Percentiles rank a stretch among this genome's conserved stretches.
Evolutionary conservation across 2,329 filamentous ascomycete species (phyloP).

Genomic region (Penicillium thymicola): DNA sequence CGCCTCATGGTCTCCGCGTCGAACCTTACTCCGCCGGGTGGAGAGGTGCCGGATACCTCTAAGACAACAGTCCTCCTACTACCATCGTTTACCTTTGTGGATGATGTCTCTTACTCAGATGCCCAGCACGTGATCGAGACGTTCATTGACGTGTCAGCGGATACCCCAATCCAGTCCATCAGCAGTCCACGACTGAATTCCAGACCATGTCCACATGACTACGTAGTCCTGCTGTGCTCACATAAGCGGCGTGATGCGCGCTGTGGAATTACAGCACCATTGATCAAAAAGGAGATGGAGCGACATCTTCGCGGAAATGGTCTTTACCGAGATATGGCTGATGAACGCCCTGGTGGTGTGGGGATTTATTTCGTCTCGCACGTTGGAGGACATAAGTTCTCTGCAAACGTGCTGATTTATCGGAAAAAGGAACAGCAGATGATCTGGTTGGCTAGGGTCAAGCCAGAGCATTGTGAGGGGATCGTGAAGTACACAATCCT

Average conservation of each 20-base stretch:
- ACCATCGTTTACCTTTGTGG: background rate
- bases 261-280: slow-evolving; percentile 82
- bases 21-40: background rate
- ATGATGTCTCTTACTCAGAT: background rate
- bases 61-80: background rate
- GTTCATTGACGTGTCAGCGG: background rate
- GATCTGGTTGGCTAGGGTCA: slow-evolving; percentile 83
- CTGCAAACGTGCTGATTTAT: slow-evolving; percentile 86
- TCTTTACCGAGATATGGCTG: slow-evolving; percentile 76
- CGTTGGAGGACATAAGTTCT: slow-evolving; percentile 91
- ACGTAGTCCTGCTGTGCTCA: slow-evolving; percentile 82
- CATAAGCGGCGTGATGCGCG: slow-evolving; percentile 85
- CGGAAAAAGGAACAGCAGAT: slow-evolving; percentile 49
- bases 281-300: slow-evolving; percentile 77
- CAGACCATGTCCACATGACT: slow-evolving; percentile 42
- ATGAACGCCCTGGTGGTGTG: slow-evolving; percentile 78
- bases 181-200: background rate
- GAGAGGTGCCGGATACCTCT: background rate
- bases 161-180: background rate
- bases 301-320: slow-evolving; percentile 75
- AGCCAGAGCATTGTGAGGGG: slow-evolving; percentile 82
- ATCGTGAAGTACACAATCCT: slow-evolving; percentile 80
- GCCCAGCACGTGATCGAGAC: background rate
- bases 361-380: slow-evolving; percentile 91
- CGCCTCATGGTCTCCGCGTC: background rate